phyloP scores from a whole-genome alignment of 2,329 filamentous ascomycete genomes.

The Alternaria triticimaculans region DNA sequence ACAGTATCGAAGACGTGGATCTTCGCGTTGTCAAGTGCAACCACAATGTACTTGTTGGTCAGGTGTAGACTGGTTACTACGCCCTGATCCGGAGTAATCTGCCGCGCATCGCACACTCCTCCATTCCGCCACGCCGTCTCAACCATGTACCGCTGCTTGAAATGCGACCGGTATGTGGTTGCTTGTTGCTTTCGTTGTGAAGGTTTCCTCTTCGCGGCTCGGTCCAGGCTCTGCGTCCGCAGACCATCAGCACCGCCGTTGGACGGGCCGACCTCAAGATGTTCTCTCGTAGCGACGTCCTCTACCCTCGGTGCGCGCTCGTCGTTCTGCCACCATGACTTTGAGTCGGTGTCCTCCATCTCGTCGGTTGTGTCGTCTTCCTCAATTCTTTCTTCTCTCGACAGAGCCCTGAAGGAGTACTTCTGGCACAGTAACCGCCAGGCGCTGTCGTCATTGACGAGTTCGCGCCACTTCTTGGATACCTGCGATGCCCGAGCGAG shows the following conservation, averaged over 20 bases:
- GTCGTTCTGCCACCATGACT: conserved; percentile 34
- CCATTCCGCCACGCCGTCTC: conserved; percentile 96
- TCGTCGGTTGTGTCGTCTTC: conserved; percentile 36
- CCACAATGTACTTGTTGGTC: conserved; percentile 95
- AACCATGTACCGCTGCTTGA: conserved; percentile 96
- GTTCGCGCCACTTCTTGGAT: conserved; percentile 90
- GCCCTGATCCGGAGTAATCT: conserved; percentile 95
- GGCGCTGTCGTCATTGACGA: conserved; percentile 94
- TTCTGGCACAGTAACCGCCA: conserved; percentile 98
- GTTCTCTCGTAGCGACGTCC: conserved; percentile 33
- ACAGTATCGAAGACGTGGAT: conserved; percentile 97
- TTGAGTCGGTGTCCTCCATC: conserved; percentile 33
- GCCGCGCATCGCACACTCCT: conserved; percentile 79
- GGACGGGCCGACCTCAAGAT: conserved; percentile 43
- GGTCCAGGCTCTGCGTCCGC: conserved; percentile 64
- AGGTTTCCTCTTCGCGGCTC: conserved; percentile 47
- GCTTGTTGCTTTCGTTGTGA: conserved; percentile 63
- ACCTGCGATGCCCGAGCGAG: conserved; percentile 93
- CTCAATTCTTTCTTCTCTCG: conserved; percentile 52
- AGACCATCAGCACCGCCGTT: conserved; percentile 57
- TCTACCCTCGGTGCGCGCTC: conserved; percentile 37
- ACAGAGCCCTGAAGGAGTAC: conserved; percentile 77
- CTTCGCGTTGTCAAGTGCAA: conserved; percentile 96
- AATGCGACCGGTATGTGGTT: conserved; percentile 91
- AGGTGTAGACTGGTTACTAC: conserved; percentile 96